Percentiles rank a stretch among this genome's conserved stretches.
phyloP scores from a whole-genome alignment of 1,139 yeast species.

The Trichomonascaceae sp. region DNA sequence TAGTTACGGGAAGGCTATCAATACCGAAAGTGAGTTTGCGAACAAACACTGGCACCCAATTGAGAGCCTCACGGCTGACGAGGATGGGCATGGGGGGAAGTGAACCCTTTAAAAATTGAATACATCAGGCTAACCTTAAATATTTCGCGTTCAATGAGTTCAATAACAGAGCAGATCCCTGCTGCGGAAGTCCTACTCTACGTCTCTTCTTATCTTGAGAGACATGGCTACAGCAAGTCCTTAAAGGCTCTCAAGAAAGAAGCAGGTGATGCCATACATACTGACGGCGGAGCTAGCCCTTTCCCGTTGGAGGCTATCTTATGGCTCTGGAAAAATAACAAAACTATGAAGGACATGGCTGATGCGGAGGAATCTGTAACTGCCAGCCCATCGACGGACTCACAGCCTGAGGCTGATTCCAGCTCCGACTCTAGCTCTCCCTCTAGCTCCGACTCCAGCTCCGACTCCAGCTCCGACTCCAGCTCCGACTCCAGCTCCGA shows the following conservation, averaged over 20 bases:
- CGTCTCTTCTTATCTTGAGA: constrained; percentile 15
- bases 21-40: too few species aligned
- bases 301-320: constrained; percentile 14
- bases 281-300: too few species aligned
- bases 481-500: constrained; percentile 13
- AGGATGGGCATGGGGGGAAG: too few species aligned
- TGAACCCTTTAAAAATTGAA: too few species aligned
- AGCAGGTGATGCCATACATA: too few species aligned
- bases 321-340: constrained; percentile 15
- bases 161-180: too few species aligned
- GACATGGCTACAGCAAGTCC: constrained; percentile 15
- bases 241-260: constrained; percentile 16
- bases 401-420: constrained; percentile 15
- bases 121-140: too few species aligned
- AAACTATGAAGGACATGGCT: constrained; percentile 15
- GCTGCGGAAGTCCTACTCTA: constrained; percentile 13
- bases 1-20: too few species aligned
- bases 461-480: constrained; percentile 12
- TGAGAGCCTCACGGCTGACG: too few species aligned
- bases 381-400: constrained; percentile 7
- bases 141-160: too few species aligned
- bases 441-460: constrained; percentile 16
- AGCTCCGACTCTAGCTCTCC: constrained; percentile 15
- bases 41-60: too few species aligned
- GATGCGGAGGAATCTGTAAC: constrained; percentile 14